Percentiles rank a stretch among this genome's conserved stretches.
Conservation (phyloP, 1,139 yeast genomes). For the Geotrichum aggregatum region DNA sequence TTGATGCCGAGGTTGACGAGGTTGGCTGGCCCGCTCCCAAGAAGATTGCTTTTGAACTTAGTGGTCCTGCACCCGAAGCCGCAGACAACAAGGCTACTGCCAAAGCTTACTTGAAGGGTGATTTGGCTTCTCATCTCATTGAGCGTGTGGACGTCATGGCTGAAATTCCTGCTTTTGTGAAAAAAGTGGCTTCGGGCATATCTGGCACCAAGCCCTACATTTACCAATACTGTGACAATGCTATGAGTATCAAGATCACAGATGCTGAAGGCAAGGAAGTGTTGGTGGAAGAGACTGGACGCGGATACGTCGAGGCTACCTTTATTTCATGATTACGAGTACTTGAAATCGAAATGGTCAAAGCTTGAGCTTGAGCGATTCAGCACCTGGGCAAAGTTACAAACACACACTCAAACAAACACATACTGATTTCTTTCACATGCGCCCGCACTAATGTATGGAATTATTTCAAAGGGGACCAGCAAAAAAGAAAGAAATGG, state of each 20-base stretch:
- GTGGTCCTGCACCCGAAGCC: conserved; percentile 45
- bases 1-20: conserved; percentile 52
- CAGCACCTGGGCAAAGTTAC: neutral
- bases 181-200: conserved; percentile 86
- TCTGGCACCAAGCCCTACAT: conserved; percentile 95
- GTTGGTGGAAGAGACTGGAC: conserved; percentile 51
- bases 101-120: conserved; percentile 35
- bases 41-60: conserved; percentile 55
- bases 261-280: conserved; percentile 30
- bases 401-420: neutral
- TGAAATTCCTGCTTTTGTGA: conserved; percentile 90
- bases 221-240: conserved; percentile 72
- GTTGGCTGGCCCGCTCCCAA: conserved; percentile 93
- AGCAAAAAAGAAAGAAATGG: neutral
- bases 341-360: too few species aligned
- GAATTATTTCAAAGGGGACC: too few species aligned
- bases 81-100: conserved; percentile 41
- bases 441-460: too few species aligned
- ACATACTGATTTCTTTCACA: too few species aligned
- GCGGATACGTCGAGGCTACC: conserved; percentile 79
- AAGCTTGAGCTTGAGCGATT: neutral
- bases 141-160: conserved; percentile 98
- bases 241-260: conserved; percentile 34
- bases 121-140: conserved; percentile 47
- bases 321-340: conserved; percentile 49